These are phyloP conservation scores for Magnusiomyces suaveolens DNA, from an alignment of 1,139 yeast species.

Conservation along the genomic window DNA sequence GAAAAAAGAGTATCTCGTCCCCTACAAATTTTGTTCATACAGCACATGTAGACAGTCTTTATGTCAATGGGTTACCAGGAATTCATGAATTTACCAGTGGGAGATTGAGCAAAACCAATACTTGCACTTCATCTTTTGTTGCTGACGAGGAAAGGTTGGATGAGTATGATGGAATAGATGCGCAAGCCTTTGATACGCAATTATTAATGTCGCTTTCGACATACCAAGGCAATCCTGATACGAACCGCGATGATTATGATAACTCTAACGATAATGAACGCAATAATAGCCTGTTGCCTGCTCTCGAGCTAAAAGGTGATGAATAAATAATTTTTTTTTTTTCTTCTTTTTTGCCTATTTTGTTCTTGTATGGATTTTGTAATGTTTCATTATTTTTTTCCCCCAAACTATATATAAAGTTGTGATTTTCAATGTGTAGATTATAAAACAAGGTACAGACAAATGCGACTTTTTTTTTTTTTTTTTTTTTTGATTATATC, in stretches of 20 bases:
- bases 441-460: too few species aligned
- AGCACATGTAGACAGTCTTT: slow-evolving; percentile 4
- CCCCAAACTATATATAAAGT: neutral
- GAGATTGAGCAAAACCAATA: neutral
- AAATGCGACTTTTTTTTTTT: too few species aligned
- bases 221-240: neutral
- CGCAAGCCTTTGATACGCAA: neutral
- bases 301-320: neutral
- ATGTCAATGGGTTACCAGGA: neutral
- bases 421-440: too few species aligned
- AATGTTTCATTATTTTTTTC: neutral
- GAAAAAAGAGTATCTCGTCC: neutral
- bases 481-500: too few species aligned
- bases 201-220: neutral
- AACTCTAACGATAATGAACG: neutral
- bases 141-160: too few species aligned
- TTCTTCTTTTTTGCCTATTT: too few species aligned
- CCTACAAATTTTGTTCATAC: slow-evolving; percentile 12
- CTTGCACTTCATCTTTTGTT: too few species aligned
- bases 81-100: neutral
- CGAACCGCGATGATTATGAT: too few species aligned
- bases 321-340: too few species aligned
- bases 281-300: neutral
- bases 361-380: too few species aligned
- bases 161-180: neutral